Percentiles rank a stretch among this genome's conserved stretches.
Conservation (phyloP, 148 eudicot species). For the Spergularia marina region DNA sequence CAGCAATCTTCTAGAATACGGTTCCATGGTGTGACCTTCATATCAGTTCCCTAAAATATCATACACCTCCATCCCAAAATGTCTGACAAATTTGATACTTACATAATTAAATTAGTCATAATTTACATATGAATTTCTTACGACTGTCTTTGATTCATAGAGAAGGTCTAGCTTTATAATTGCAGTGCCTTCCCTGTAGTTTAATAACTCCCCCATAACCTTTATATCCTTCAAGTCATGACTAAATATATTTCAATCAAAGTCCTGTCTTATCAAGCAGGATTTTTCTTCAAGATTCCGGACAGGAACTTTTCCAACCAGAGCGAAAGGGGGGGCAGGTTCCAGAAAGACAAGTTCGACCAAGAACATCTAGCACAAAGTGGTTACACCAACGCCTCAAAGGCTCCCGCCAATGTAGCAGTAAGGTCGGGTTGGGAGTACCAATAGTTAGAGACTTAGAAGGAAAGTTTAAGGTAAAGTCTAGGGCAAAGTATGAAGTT, state of each 20-base stretch:
- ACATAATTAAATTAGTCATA: background rate
- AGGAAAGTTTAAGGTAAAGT: background rate
- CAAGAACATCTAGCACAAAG: background rate
- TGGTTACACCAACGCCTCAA: background rate
- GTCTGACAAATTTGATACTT: background rate
- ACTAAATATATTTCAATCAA: background rate
- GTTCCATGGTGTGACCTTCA: too few species aligned
- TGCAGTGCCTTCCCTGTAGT: background rate
- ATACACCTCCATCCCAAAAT: background rate
- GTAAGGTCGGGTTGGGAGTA: too few species aligned
- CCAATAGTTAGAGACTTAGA: background rate
- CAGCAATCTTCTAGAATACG: too few species aligned
- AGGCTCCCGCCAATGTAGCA: too few species aligned
- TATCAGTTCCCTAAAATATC: too few species aligned
- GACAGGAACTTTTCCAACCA: background rate
- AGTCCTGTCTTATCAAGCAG: background rate
- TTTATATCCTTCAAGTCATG: background rate
- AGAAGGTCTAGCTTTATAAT: background rate
- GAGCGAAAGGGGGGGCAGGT: background rate
- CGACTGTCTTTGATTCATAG: background rate
- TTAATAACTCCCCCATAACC: too few species aligned
- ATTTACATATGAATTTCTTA: too few species aligned
- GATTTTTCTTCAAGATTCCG: too few species aligned
- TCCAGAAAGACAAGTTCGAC: background rate
- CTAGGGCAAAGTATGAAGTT: background rate